Evolutionary conservation across 305 asterid genomes (phyloP).

Genomic region (Fraxinus xanthoxyloides): DNA sequence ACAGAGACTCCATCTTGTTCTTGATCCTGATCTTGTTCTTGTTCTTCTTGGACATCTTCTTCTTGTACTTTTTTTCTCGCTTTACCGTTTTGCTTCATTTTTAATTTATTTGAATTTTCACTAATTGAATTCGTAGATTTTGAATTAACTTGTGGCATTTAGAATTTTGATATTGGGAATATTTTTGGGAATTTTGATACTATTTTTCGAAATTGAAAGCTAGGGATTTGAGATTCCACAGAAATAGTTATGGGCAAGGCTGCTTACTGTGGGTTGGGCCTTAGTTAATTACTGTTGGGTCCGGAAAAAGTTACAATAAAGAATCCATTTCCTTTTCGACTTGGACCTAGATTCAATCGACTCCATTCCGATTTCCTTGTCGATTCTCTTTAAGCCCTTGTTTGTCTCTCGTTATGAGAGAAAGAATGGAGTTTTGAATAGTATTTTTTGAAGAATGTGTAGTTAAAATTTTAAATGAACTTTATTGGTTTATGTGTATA

Average conservation of each 20-base stretch:
- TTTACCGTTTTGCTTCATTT: not conserved
- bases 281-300: not conserved
- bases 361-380: not conserved
- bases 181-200: not conserved
- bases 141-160: constrained; percentile 10
- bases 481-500: too few relatives aligned
- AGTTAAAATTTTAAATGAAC: too few relatives aligned
- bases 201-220: not conserved
- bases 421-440: too few relatives aligned
- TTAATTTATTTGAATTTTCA: not conserved
- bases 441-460: too few relatives aligned
- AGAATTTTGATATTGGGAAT: not conserved
- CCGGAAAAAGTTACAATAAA: not conserved
- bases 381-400: too few relatives aligned
- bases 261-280: not conserved
- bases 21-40: constrained; percentile 2
- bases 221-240: not conserved
- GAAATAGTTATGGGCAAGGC: not conserved
- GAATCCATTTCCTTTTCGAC: not conserved
- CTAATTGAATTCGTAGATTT: not conserved
- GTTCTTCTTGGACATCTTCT: constrained; percentile 38
- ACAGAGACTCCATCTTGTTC: constrained; percentile 92
- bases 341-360: too few relatives aligned
- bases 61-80: constrained; percentile 26
- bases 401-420: too few relatives aligned